Percentiles rank a stretch among this genome's conserved stretches.
Evolutionary conservation across 352 stramenopile species (phyloP).

Genomic region (Phytophthora brassicae): DNA sequence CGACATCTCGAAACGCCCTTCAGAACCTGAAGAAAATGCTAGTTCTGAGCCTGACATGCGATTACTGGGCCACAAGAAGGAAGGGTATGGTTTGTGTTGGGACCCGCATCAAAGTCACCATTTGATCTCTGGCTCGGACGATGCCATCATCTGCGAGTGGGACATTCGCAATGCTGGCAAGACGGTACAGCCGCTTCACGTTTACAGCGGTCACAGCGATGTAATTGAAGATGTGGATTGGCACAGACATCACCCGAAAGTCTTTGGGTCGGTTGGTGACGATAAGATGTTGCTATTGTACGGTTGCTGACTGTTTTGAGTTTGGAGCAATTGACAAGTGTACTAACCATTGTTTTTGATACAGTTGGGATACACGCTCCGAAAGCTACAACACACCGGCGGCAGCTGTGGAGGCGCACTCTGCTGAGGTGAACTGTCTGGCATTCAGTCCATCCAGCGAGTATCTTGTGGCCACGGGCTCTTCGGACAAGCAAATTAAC

Average conservation of each 20-base stretch:
- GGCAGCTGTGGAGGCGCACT: constrained; percentile 89
- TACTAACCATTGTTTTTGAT: constrained; percentile 5
- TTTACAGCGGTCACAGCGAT: constrained; percentile 92
- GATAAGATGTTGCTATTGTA: constrained; percentile 94
- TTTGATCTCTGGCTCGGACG: constrained; percentile 94
- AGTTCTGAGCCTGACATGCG: constrained; percentile 75
- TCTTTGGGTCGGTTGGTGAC: constrained; percentile 96
- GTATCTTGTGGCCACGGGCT: constrained; percentile 94
- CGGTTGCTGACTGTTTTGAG: constrained; percentile 6
- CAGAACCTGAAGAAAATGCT: constrained; percentile 75
- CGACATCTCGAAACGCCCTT: constrained; percentile 96
- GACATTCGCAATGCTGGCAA: constrained; percentile 88
- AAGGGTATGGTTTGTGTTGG: constrained; percentile 97
- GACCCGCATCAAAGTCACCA: constrained; percentile 85
- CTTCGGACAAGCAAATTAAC: constrained; percentile 92
- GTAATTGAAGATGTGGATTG: constrained; percentile 98
- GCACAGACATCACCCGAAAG: constrained; percentile 93
- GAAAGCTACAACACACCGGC: constrained; percentile 69
- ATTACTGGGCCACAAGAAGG: constrained; percentile 78
- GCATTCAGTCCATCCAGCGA: constrained; percentile 97
- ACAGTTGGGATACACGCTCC: constrained; percentile 76
- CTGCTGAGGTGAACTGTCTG: constrained; percentile 95
- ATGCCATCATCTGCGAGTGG: constrained; percentile 97
- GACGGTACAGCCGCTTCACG: constrained; percentile 79
- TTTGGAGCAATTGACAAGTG: not conserved